Base-by-base conservation (phyloP, 805 yeast species). In the Clavispora santaluciae region DNA sequence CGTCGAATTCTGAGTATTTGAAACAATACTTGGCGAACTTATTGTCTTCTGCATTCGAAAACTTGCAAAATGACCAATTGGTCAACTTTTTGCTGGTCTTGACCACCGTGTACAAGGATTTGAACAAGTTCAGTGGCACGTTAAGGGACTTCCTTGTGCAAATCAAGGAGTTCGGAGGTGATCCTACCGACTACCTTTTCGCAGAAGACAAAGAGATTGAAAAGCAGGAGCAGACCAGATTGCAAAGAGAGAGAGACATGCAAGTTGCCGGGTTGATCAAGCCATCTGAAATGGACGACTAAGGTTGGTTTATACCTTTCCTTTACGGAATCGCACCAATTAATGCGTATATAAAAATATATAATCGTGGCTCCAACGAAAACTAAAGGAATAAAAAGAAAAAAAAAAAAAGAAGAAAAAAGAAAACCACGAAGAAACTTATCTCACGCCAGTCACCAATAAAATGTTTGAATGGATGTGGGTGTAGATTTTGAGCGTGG, bases 131-230 rank as follows among this genome's bases (percentile, higher is more conserved):
- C 71, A 82, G 80, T 64, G 87, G 87, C 39, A 83, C 85, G 9
- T 72, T 93, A 54, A 83, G 98, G 65, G 99, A 93, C 66, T 93
- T 93, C 78, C 75, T 93, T 61, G 95, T 93, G 33, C 98, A 93
- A 70, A 86, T 91, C 63, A 90, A 89, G 66, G 95, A 91, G 66
- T 79, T 77, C 57, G 99, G 98, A 45, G 98, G 98, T 22, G 95
- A 87, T 61, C 81, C 95, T 42, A 88, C 96, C 17, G 97, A 90
- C 61, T 93, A 93, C 61, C 72, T 91, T 60, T 91, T 83, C 65
- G 95, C 95, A 9, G 98, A 93, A 57, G 99, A 91, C 59, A 85
- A 81, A 59, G 95, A 88, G 62, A 70, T 71, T 38, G 95, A 87
- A 60, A 62, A 79, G 44, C 63, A 72, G 47, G 95, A 86, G 61